Conservation (phyloP, 352 stramenopile genomes). For the Thraustochytrium sp. region DNA sequence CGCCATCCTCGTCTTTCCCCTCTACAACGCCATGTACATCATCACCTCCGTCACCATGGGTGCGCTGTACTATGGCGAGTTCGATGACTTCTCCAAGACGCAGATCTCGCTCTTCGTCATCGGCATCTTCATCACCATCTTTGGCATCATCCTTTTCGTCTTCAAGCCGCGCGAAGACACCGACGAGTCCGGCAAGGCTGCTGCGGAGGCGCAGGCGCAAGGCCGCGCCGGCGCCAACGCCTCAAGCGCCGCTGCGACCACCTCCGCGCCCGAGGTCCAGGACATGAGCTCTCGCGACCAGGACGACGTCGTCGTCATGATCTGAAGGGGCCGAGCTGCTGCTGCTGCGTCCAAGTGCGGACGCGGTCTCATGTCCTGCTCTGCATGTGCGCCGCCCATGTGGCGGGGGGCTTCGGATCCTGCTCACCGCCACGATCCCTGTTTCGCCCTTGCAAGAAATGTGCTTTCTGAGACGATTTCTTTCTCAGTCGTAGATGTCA, state of each 20-base stretch:
- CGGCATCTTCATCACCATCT: slow-evolving; percentile 20
- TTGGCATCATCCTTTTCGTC: slow-evolving; percentile 1
- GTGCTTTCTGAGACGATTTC: too few species aligned
- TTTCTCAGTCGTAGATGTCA: too few species aligned
- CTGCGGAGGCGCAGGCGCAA: not conserved
- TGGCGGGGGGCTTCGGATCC: too few species aligned
- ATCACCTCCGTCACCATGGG: slow-evolving; percentile 19
- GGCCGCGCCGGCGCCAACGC: not conserved
- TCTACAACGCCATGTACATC: slow-evolving; percentile 35
- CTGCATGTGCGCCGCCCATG: too few species aligned
- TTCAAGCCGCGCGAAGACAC: slow-evolving; percentile 28
- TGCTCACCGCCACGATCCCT: too few species aligned
- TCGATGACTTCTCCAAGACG: not conserved
- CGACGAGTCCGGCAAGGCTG: not conserved
- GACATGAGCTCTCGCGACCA: not conserved
- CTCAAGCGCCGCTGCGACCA: not conserved
- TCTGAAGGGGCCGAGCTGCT: too few species aligned
- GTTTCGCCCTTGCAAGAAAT: too few species aligned
- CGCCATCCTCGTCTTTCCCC: slow-evolving; percentile 18
- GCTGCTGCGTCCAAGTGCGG: too few species aligned
- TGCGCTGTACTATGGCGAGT: slow-evolving; percentile 32
- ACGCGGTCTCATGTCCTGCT: too few species aligned
- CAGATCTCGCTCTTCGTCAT: not conserved
- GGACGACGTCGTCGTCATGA: too few species aligned
- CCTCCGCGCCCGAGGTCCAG: not conserved